Conservation (phyloP, 371 early-diverging fungal species). For the Mucor piriformis region DNA sequence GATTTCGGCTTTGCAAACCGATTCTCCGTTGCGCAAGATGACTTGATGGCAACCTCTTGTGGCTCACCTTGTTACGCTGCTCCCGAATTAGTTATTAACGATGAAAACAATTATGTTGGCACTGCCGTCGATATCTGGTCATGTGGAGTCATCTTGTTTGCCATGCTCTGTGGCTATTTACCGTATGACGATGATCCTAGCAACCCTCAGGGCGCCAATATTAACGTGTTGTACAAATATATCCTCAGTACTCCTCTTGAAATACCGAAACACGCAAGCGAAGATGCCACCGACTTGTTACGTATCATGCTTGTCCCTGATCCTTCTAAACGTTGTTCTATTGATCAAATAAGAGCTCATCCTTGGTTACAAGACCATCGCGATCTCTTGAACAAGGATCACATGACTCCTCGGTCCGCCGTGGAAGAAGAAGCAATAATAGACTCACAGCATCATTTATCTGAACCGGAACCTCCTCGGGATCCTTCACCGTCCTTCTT, state of each 20-base stretch:
- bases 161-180: slow-evolving; percentile 75
- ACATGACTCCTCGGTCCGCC: slow-evolving; percentile 1
- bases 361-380: slow-evolving; percentile 36
- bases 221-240: slow-evolving; percentile 66
- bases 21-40: slow-evolving; percentile 59
- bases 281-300: slow-evolving; percentile 53
- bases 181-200: slow-evolving; percentile 82
- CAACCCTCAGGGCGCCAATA: slow-evolving; percentile 68
- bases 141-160: slow-evolving; percentile 87
- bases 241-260: slow-evolving; percentile 63
- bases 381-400: slow-evolving; percentile 8
- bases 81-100: slow-evolving; percentile 92
- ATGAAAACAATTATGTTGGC: slow-evolving; percentile 94
- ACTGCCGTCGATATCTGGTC: slow-evolving; percentile 95
- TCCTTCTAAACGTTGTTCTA: slow-evolving; percentile 57
- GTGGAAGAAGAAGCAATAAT: slow-evolving; percentile 5
- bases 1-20: slow-evolving; percentile 99
- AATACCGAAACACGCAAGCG: slow-evolving; percentile 54
- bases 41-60: slow-evolving; percentile 87
- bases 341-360: slow-evolving; percentile 60
- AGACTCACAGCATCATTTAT: no score
- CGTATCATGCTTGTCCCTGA: slow-evolving; percentile 64
- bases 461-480: slow-evolving; percentile 24
- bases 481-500: slow-evolving; percentile 29
- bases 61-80: slow-evolving; percentile 98